Conservation (phyloP, 1,284 basidiomycete genomes). For the Kwoniella shivajii region DNA sequence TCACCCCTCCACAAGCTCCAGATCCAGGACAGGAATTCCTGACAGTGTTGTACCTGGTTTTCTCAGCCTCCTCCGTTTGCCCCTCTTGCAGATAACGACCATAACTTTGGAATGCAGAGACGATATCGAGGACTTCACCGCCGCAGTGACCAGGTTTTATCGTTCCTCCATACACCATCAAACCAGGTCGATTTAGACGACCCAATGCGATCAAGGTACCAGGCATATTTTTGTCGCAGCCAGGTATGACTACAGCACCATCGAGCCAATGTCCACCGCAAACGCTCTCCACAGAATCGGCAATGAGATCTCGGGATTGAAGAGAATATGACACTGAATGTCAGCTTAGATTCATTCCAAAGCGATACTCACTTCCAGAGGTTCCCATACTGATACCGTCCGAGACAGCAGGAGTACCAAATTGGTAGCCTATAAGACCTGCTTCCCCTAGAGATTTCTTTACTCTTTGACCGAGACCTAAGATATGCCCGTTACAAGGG, state of each 20-base stretch:
- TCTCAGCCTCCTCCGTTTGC: slow-evolving; percentile 77
- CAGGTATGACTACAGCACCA: slow-evolving; percentile 93
- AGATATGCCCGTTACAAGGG: slow-evolving; percentile 87
- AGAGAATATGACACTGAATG: slow-evolving; percentile 79
- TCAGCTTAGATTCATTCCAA: neutral
- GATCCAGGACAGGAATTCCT: slow-evolving; percentile 92
- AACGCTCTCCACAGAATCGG: slow-evolving; percentile 92
- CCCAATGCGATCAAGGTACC: slow-evolving; percentile 92
- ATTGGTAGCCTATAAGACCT: slow-evolving; percentile 90
- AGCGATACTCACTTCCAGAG: slow-evolving; percentile 60
- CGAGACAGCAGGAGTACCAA: slow-evolving; percentile 94
- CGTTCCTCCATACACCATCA: slow-evolving; percentile 97
- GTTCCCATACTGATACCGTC: slow-evolving; percentile 99
- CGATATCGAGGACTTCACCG: slow-evolving; percentile 75
- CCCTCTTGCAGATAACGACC: slow-evolving; percentile 90
- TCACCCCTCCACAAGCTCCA: slow-evolving; percentile 91
- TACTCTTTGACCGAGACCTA: slow-evolving; percentile 82
- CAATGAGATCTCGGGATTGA: slow-evolving; percentile 94
- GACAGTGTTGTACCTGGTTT: slow-evolving; percentile 77
- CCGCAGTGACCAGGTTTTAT: slow-evolving; percentile 88
- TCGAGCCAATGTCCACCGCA: slow-evolving; percentile 99
- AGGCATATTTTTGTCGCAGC: slow-evolving; percentile 98
- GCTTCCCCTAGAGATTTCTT: slow-evolving; percentile 75
- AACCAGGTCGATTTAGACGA: slow-evolving; percentile 85
- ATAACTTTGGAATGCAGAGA: slow-evolving; percentile 93